Evolutionary conservation across 2,329 filamentous ascomycete species (phyloP), one percentile per base, ranked within the genome.

Genomic region (Talaromyces islandicus): DNA sequence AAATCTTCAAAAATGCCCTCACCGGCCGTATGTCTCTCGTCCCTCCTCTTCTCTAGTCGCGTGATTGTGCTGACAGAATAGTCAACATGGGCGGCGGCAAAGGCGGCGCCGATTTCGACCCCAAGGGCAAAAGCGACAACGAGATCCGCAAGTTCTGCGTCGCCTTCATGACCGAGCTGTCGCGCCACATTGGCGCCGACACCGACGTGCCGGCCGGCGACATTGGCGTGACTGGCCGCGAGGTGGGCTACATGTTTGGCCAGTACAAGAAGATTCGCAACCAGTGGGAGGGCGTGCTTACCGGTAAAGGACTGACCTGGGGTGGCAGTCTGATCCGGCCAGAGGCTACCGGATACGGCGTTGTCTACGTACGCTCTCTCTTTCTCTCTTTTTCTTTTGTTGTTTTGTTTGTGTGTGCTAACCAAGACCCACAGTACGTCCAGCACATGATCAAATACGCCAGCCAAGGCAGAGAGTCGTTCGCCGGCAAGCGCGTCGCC

Each of bases 1-100:
- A 97, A 82, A 95, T 93, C 81, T 97, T 97, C 85, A 97, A 97
- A 86, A 97, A 97, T 90, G 94, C 94, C 68, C 82, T 97, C 68
- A 97, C 94, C 64, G 94, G 94, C 73, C 80, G 89, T 92, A 82
- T 83, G 90, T 86, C 46, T n/a, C 54, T 57, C 35, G 54, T 27
- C 14, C 19, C 41, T 17, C 4, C 25, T 14, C n/a, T 30, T 12
- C 24, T 32, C 57, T 52, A 19, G 21, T 32, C 19, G 25, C 17
- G 21, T 7, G 17, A 14, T 14, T 12, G 19, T 27, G 41, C 54
- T 60, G 14, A 57, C 55, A 17, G 21, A 24, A 52, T 27, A 90
- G 87, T 95, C 72, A 91, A 86, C 81, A 97, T 99, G 87, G 94
- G 94, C 67, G 94, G 94, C 81, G 94, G 90, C 73, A 97, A 97